These are phyloP conservation scores for Colletotrichum agaves DNA, from an alignment of 2,329 filamentous ascomycete species.

Conservation along the genomic window DNA sequence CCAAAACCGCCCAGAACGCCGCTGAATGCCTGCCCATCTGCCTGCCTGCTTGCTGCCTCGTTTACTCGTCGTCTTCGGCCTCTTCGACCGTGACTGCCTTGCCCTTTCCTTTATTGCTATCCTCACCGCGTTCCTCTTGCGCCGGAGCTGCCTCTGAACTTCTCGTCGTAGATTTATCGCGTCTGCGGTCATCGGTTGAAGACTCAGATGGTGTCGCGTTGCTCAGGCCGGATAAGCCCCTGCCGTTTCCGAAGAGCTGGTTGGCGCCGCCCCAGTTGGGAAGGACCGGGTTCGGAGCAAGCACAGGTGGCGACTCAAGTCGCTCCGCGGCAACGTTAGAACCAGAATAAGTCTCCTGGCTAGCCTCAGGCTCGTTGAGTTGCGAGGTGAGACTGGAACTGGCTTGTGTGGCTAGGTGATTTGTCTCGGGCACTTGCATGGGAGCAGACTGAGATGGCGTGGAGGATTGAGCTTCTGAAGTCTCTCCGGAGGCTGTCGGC, in stretches of 20 bases:
- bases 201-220: constrained; percentile 21
- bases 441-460: background rate
- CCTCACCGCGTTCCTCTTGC: constrained; percentile 22
- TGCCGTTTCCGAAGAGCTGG: constrained; percentile 56
- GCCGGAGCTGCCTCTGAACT: constrained; percentile 21
- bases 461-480: background rate
- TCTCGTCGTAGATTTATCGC: constrained; percentile 19
- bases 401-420: background rate
- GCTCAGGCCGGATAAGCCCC: constrained; percentile 13
- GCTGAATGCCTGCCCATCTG: constrained; percentile 27
- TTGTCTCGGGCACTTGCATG: background rate
- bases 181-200: constrained; percentile 30
- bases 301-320: constrained; percentile 49
- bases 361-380: background rate
- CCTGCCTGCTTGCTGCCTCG: constrained; percentile 16
- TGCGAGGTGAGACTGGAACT: background rate
- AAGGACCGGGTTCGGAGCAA: constrained; percentile 59
- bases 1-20: constrained; percentile 27
- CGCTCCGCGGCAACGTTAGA: constrained; percentile 6
- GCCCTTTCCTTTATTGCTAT: constrained; percentile 53
- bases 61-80: constrained; percentile 50
- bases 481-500: constrained; percentile 29
- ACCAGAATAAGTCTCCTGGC: constrained; percentile 13
- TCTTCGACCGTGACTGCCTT: constrained; percentile 61
- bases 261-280: constrained; percentile 63